Evolutionary conservation across 2,329 filamentous ascomycete genomes (phyloP), one percentile per base, ranked within the genome.

Genomic region (Exophiala oligosperma): DNA sequence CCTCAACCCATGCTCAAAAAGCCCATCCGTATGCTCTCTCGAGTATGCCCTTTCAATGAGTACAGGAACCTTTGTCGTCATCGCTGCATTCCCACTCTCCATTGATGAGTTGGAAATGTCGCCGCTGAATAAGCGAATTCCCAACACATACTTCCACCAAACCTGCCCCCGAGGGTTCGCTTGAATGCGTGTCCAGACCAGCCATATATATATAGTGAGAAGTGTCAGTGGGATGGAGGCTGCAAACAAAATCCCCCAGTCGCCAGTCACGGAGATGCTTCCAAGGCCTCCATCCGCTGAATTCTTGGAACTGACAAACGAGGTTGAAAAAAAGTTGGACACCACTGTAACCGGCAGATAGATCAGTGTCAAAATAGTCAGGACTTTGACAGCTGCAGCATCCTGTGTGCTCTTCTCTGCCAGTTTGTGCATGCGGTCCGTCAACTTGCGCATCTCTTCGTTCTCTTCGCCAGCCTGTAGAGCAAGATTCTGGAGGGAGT

Each of bases 241-340:
- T 8, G 38, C 56, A n/a, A 59, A 21, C 8, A 59, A 40, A n/a
- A 59, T 35, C 56, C 56, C 55, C 43, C 52, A 59, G 52, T 59
- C 56, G 21, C 35, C 35, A 23, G 56, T 54, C 21, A 59, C 35
- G 21, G n/a, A 21, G 43, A 59, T 55, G 7, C 9, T 43, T 11
- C 11, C 40, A 43, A 17, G 21, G 5, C 37, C 17, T 17, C 17
- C 23, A 28, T 48, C 37, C 7, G 52, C 17, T 14, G 52, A 49
- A 47, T 21, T 37, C 43, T n/a, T 38, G 5, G 49, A 26, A n/a
- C 40, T 44, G 24, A 59, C 57, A 28, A 59, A 59, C 1, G 57
- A 59, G 11, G 57, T 59, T 26, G 57, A 59, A 38, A 59, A 59
- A 41, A 59, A 59, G 40, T 59, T 59, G 12, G 57, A 59, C 6